Percentiles rank a stretch among this genome's conserved stretches.
phyloP scores from a whole-genome alignment of 192 early-diverging fungal genomes.

The Jimgerdemannia flammicorona region DNA sequence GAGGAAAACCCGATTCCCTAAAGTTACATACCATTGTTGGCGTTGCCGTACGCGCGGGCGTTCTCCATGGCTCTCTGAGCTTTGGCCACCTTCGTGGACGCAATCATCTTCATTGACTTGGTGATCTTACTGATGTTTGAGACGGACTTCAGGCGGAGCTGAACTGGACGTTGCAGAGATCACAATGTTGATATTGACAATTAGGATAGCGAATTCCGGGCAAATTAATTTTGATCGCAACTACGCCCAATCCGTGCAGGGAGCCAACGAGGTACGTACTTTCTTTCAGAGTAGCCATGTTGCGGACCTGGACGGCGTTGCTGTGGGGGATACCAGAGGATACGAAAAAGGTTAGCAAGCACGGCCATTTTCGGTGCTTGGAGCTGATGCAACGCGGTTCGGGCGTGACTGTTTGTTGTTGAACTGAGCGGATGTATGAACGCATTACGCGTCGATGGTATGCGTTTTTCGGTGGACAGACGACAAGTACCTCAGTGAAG shows the following conservation, averaged over 20 bases:
- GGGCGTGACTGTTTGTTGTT: too few species aligned
- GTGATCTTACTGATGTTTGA: conserved; percentile 99
- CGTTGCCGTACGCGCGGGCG: conserved; percentile 71
- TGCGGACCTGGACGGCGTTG: conserved; percentile 68
- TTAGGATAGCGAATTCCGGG: too few species aligned
- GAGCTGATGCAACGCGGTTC: too few species aligned
- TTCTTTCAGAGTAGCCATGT: conserved; percentile 95
- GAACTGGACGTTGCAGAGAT: conserved; percentile 53
- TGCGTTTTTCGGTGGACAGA: background rate
- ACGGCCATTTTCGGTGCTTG: too few species aligned
- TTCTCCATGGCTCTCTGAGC: conserved; percentile 87
- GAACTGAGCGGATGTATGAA: too few species aligned
- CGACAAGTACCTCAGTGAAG: conserved; percentile 15
- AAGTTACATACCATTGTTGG: conserved; percentile 53
- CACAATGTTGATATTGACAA: background rate
- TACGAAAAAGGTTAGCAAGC: too few species aligned
- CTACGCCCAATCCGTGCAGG: background rate
- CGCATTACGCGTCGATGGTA: background rate
- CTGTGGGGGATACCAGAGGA: conserved; percentile 24
- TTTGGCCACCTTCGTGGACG: conserved; percentile 95
- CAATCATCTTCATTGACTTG: conserved; percentile 99
- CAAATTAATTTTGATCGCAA: too few species aligned
- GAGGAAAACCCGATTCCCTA: background rate
- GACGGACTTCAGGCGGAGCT: conserved; percentile 92
- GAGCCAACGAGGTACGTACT: conserved; percentile 47